Evolutionary conservation across 2,329 filamentous ascomycete species (phyloP).

Genomic region (Corinectria fuckeliana): DNA sequence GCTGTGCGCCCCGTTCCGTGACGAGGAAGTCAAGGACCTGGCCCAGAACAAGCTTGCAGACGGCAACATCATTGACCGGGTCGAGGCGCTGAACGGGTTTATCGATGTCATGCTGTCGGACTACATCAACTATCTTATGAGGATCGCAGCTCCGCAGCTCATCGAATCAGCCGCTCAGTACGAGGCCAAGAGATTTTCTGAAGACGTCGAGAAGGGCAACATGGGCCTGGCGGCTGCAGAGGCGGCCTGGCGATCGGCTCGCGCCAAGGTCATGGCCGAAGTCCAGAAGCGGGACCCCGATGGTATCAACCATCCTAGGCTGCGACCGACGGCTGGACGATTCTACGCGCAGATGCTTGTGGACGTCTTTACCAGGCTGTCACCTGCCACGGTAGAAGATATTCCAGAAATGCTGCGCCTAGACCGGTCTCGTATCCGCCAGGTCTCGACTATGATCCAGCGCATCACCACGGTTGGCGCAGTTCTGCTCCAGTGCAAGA

Average conservation of each 20-base stretch:
- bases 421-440: slow-evolving; percentile 67
- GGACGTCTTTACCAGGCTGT: slow-evolving; percentile 74
- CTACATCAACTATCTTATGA: slow-evolving; percentile 81
- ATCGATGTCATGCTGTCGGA: slow-evolving; percentile 81
- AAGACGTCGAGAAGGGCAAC: slow-evolving; percentile 64
- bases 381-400: slow-evolving; percentile 57
- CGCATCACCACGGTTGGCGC: slow-evolving; percentile 76
- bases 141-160: slow-evolving; percentile 73
- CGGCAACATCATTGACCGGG: slow-evolving; percentile 74
- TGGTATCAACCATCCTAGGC: slow-evolving; percentile 65
- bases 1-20: slow-evolving; percentile 81
- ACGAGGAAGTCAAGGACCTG: slow-evolving; percentile 74
- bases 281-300: slow-evolving; percentile 73
- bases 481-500: slow-evolving; percentile 81
- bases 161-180: slow-evolving; percentile 75
- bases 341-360: slow-evolving; percentile 80
- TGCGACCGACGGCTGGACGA: slow-evolving; percentile 69
- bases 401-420: slow-evolving; percentile 78
- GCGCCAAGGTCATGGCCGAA: slow-evolving; percentile 70
- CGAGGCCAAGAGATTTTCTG: slow-evolving; percentile 74
- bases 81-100: slow-evolving; percentile 76
- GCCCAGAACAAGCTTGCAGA: slow-evolving; percentile 65
- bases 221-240: slow-evolving; percentile 66
- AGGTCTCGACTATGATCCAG: slow-evolving; percentile 47
- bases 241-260: slow-evolving; percentile 69